These are phyloP conservation scores for Penicillium pancosmium DNA, from an alignment of 495 filamentous ascomycete species.

Conservation along the genomic window DNA sequence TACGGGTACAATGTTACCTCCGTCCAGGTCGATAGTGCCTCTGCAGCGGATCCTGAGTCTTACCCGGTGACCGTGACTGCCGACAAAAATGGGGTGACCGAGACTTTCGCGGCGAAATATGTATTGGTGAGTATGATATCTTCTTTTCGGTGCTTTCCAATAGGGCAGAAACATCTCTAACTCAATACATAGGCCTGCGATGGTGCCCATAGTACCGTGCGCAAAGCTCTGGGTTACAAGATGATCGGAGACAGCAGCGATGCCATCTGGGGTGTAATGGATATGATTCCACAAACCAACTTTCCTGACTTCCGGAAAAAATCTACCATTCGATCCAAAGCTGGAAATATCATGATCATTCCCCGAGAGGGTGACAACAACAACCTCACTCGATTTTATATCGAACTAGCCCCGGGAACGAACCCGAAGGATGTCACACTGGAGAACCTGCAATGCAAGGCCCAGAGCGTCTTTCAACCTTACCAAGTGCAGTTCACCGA, in stretches of 20 bases:
- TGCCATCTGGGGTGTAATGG: conserved; percentile 83
- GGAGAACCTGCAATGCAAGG: conserved; percentile 60
- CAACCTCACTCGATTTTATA: conserved; percentile 70
- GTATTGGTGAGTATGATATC: conserved; percentile 54
- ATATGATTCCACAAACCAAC: conserved; percentile 70
- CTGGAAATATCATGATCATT: conserved; percentile 70
- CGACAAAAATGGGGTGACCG: conserved; percentile 52
- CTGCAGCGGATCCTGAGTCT: conserved; percentile 41
- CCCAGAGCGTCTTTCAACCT: conserved; percentile 59
- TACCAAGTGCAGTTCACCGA: conserved; percentile 55
- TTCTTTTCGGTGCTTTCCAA: no score
- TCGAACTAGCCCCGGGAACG: conserved; percentile 62
- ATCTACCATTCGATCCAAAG: conserved; percentile 62
- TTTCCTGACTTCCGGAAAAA: conserved; percentile 83
- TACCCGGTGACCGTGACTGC: conserved; percentile 58
- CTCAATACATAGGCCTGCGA: conserved; percentile 65
- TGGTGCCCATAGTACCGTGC: conserved; percentile 72
- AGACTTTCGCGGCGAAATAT: conserved; percentile 66
- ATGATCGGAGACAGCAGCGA: conserved; percentile 79
- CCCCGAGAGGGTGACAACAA: conserved; percentile 66
- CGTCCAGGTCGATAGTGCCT: conserved; percentile 53
- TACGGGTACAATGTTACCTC: conserved; percentile 61
- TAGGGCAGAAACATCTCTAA: not conserved
- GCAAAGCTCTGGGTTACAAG: conserved; percentile 65
- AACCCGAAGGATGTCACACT: conserved; percentile 41